Conservation (phyloP, 768 basidiomycete species). For the Paxillus rubicundulus region DNA sequence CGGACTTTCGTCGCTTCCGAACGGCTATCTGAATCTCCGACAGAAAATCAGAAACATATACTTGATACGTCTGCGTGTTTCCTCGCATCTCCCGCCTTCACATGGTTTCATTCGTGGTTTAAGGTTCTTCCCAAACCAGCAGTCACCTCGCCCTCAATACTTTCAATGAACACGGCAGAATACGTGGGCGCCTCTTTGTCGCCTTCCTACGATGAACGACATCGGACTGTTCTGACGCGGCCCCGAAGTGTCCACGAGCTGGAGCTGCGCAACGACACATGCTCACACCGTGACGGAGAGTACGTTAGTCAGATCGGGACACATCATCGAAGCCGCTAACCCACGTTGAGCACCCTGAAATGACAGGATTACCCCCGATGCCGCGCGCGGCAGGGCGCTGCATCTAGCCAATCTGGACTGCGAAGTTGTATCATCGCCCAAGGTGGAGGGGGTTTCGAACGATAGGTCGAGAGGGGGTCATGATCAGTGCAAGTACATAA, state of each 20-base stretch:
- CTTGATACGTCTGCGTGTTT: too few relatives aligned
- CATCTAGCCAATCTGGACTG: conserved; percentile 55
- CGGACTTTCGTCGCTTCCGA: too few relatives aligned
- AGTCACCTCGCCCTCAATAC: conserved; percentile 10
- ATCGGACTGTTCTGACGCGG: conserved; percentile 45
- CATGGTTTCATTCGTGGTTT: too few relatives aligned
- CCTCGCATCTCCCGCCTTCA: too few relatives aligned
- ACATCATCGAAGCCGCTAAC: conserved; percentile 1
- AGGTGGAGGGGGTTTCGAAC: conserved; percentile 48
- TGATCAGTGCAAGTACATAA: too few relatives aligned
- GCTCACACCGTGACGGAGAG: not conserved
- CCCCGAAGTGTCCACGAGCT: conserved; percentile 48
- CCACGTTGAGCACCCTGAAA: conserved; percentile 57
- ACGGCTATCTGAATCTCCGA: too few relatives aligned
- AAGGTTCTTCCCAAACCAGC: too few relatives aligned
- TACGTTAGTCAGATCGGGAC: not conserved
- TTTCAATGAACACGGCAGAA: conserved; percentile 59
- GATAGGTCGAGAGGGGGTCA: conserved; percentile 38
- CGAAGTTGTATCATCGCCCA: conserved; percentile 56
- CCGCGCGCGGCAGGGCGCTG: conserved; percentile 44
- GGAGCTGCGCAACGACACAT: conserved; percentile 40
- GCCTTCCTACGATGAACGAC: conserved; percentile 58
- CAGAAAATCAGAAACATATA: too few relatives aligned
- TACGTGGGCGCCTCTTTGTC: conserved; percentile 52
- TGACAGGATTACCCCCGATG: conserved; percentile 38